Evolutionary conservation across 257 asterid genomes (phyloP), one percentile per base, ranked within the genome.

Genomic region (Capsicum pubescens): DNA sequence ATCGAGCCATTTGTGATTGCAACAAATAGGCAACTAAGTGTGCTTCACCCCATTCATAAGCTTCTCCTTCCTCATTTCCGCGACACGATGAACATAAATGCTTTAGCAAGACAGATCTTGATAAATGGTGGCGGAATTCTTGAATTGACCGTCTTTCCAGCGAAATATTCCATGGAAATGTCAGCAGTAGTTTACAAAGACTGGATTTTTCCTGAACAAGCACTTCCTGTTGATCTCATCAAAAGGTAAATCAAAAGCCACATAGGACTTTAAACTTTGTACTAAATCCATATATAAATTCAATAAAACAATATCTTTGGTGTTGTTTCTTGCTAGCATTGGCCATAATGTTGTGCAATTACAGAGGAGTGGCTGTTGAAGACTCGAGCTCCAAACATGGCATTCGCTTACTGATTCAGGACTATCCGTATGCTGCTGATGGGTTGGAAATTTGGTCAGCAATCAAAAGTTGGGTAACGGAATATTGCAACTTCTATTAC

Each of bases 361-460:
- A 59, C 82, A 95, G 98, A 80, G 96, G 95, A 67, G 69, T 93
- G 82, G 97, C 97, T 56, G 87, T 93, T 59, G 88, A 91, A 74
- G 95, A 92, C 86, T 72, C 94, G 0, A 88, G 79, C 84, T 92
- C 90, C 15, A 87, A 90, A 42, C 90, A 90, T 46, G 95, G 98
- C 11, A 81, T 95, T 81, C 97, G 94, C 10, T 85, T 95, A 79
- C 87, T 95, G 32, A 88, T 95, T 14, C 87, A 91, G 85, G 97
- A 93, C 87, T 95, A 95, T 76, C 98, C 98, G 7, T 93, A 84
- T 60, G 98, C 97, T 36, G 98, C 91, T 36, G 98, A 94, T 80
- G 98, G 97, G 59, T 93, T 94, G 17, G 91, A 95, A 87, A 91
- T 93, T 11, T 95, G 98, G 98, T 83, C 92, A 58, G 94, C 98